Conservation (phyloP, 1,139 yeast genomes). For the Sugiyamaella japonica region DNA sequence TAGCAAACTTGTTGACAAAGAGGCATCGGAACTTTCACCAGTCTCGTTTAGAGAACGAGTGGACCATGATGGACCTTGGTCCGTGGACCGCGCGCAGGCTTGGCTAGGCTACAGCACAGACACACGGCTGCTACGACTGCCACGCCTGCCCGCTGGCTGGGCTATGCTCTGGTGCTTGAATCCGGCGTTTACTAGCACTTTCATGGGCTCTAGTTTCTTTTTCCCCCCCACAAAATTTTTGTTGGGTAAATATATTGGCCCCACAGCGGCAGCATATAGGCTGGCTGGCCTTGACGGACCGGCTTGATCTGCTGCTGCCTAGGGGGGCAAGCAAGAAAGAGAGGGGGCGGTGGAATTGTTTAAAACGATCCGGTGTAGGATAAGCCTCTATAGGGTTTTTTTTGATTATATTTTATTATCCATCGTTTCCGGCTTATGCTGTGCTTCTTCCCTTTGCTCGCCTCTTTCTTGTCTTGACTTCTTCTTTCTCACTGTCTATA, state of each 20-base stretch:
- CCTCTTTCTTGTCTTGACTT: not conserved
- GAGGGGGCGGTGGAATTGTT: not conserved
- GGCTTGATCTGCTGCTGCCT: not conserved
- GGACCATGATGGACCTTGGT: too few species aligned
- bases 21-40: not conserved
- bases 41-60: not conserved
- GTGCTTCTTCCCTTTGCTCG: not conserved
- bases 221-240: constrained; percentile 13
- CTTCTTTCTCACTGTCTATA: not conserved
- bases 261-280: not conserved
- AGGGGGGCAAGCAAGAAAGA: not conserved
- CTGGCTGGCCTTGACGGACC: not conserved
- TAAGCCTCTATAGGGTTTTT: not conserved
- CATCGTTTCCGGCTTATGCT: not conserved
- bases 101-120: not conserved
- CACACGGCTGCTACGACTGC: too few species aligned
- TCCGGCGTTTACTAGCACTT: not conserved
- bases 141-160: not conserved
- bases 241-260: constrained; percentile 1
- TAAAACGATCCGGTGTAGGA: not conserved
- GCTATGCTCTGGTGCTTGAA: not conserved
- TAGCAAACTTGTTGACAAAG: not conserved
- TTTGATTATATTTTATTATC: not conserved
- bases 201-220: not conserved
- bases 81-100: too few species aligned